These are phyloP conservation scores for Sordariomycetes sp. DNA, from an alignment of 2,329 filamentous ascomycete genomes.

Conservation along the genomic window DNA sequence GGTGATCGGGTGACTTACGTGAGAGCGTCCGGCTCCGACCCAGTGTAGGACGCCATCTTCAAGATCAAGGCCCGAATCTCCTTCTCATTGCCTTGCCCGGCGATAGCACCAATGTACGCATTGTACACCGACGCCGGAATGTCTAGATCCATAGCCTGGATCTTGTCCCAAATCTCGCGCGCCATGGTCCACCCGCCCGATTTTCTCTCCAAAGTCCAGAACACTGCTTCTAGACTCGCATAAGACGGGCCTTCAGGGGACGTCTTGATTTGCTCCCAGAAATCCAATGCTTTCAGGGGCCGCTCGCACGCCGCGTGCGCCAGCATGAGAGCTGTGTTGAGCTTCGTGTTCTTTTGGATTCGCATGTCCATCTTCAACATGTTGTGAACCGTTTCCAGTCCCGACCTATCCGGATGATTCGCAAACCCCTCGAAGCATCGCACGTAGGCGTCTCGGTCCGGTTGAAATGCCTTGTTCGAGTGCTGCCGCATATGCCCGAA, in stretches of 20 bases:
- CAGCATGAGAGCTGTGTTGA: slow-evolving; percentile 81
- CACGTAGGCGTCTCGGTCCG: slow-evolving; percentile 67
- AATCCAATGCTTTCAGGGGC: slow-evolving; percentile 58
- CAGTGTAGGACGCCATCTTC: slow-evolving; percentile 57
- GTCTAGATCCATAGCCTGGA: slow-evolving; percentile 68
- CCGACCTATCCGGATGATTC: slow-evolving; percentile 40
- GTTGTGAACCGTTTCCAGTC: slow-evolving; percentile 72
- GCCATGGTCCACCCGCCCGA: slow-evolving; percentile 50
- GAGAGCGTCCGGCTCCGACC: slow-evolving; percentile 55
- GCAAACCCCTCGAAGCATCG: slow-evolving; percentile 70
- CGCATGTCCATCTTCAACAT: slow-evolving; percentile 89
- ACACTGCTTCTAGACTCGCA: slow-evolving; percentile 69
- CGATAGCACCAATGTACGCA: slow-evolving; percentile 68
- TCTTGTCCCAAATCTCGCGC: slow-evolving; percentile 60
- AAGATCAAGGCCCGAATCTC: slow-evolving; percentile 58
- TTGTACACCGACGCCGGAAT: slow-evolving; percentile 65
- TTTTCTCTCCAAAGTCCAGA: slow-evolving; percentile 64
- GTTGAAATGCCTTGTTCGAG: slow-evolving; percentile 50
- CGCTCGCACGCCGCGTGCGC: slow-evolving; percentile 67
- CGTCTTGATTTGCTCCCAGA: slow-evolving; percentile 77
- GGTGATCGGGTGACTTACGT: slow-evolving; percentile 49
- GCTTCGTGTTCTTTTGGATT: slow-evolving; percentile 63
- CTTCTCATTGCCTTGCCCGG: slow-evolving; percentile 61
- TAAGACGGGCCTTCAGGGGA: slow-evolving; percentile 82
- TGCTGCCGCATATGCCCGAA: slow-evolving; percentile 93